Conservation (phyloP, 768 basidiomycete species). For the Paxillus involutus region DNA sequence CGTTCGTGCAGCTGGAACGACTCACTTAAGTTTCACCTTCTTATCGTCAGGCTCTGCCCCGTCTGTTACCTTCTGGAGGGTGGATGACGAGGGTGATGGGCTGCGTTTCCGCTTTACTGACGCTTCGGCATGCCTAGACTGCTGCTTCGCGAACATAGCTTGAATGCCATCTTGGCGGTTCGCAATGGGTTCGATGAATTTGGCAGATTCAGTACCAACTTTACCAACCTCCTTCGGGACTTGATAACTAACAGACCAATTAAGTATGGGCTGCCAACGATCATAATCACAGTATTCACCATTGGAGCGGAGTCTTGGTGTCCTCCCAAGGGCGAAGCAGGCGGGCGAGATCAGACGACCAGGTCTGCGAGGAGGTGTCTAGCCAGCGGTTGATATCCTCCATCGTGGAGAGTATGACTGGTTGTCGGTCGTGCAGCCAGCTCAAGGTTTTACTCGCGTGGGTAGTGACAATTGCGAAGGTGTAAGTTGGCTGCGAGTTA, state of each 20-base stretch:
- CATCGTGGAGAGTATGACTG: constrained; percentile 69
- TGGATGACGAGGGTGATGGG: constrained; percentile 6
- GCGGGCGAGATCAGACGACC: constrained; percentile 59
- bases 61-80: background rate
- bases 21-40: constrained; percentile 18
- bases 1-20: background rate
- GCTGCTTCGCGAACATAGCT: constrained; percentile 76
- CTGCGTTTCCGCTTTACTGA: constrained; percentile 30
- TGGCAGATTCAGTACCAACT: constrained; percentile 79
- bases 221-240: constrained; percentile 92
- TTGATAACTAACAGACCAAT: constrained; percentile 58
- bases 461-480: constrained; percentile 91
- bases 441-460: constrained; percentile 61
- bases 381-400: constrained; percentile 75
- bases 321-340: constrained; percentile 64
- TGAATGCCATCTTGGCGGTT: constrained; percentile 84
- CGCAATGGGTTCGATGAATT: constrained; percentile 79
- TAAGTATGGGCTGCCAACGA: background rate
- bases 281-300: constrained; percentile 43
- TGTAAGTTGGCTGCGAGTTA: constrained; percentile 59
- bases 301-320: constrained; percentile 53
- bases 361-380: constrained; percentile 65
- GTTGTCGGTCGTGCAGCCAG: constrained; percentile 93
- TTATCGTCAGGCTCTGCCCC: constrained; percentile 18
- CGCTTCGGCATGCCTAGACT: constrained; percentile 18